Conservation (phyloP, 371 early-diverging fungal species). For the Mucor piriformis region DNA sequence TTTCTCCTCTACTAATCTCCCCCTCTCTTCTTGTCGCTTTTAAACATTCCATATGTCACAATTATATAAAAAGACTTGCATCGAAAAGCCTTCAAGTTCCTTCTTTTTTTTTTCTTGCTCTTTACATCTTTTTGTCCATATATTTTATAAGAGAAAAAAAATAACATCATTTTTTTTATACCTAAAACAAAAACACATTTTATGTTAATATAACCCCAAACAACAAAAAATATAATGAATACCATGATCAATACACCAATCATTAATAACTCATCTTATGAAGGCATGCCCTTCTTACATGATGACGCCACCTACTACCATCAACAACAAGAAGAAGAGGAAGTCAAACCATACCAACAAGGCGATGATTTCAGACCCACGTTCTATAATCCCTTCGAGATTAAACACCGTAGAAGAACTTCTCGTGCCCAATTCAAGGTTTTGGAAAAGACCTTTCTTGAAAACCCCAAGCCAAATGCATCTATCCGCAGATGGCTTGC, state of each 20-base stretch:
- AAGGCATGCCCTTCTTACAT: conserved; percentile 16
- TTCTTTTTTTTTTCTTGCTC: background rate
- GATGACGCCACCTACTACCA: conserved; percentile 4
- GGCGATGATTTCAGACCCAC: conserved; percentile 31
- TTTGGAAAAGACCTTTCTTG: conserved; percentile 69
- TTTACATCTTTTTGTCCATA: conserved; percentile 14
- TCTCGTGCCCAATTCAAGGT: conserved; percentile 68
- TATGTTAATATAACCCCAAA: conserved; percentile 4
- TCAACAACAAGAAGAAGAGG: background rate
- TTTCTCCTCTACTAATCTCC: background rate
- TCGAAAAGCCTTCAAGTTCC: background rate
- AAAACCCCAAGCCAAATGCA: conserved; percentile 76
- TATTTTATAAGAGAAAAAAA: background rate
- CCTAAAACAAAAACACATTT: conserved; percentile 1
- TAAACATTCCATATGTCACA: background rate
- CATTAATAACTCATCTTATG: conserved; percentile 3
- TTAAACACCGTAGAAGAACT: conserved; percentile 75
- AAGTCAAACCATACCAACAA: conserved; percentile 1
- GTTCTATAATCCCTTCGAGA: conserved; percentile 78
- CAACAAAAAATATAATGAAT: conserved; percentile 2
- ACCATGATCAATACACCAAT: background rate
- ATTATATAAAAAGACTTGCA: background rate
- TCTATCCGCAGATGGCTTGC: conserved; percentile 68
- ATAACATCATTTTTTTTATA: background rate
- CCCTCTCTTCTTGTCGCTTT: background rate